phyloP scores from a whole-genome alignment of 2,329 filamentous ascomycete species.

The Aspergillus eucalypticola region DNA sequence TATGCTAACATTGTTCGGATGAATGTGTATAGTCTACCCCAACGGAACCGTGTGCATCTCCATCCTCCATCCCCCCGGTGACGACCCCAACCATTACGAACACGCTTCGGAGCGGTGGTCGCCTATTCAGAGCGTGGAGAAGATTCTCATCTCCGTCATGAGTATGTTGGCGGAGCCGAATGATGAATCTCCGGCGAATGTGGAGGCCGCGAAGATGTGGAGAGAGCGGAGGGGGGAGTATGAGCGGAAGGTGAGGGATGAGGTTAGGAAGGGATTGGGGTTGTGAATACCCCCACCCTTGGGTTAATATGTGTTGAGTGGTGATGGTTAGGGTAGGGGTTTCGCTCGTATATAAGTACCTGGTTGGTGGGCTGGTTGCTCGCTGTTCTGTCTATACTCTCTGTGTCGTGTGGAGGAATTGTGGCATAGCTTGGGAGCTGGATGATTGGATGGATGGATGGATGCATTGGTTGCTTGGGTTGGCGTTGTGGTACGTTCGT shows the following conservation, averaged over 20 bases:
- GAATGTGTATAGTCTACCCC: slow-evolving; percentile 68
- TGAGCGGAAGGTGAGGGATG: slow-evolving; percentile 79
- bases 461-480: slow-evolving; percentile 9
- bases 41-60: slow-evolving; percentile 94
- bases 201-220: slow-evolving; percentile 97
- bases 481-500: slow-evolving; percentile 25
- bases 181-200: slow-evolving; percentile 93
- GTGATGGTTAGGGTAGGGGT: neutral
- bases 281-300: slow-evolving; percentile 50
- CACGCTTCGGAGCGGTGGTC: slow-evolving; percentile 94
- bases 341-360: neutral
- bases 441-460: neutral
- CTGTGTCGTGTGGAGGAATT: neutral
- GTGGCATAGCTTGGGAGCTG: slow-evolving; percentile 10
- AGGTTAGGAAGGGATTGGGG: slow-evolving; percentile 76
- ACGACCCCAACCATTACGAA: slow-evolving; percentile 98
- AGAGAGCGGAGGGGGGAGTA: slow-evolving; percentile 80
- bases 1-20: neutral
- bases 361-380: neutral
- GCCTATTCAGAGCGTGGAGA: slow-evolving; percentile 95
- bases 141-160: slow-evolving; percentile 95
- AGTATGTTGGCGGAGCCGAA: slow-evolving; percentile 98
- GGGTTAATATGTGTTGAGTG: neutral
- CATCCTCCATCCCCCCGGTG: slow-evolving; percentile 94
- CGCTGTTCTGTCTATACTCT: neutral